Percentiles rank a stretch among this genome's conserved stretches.
Conservation (phyloP, 352 stramenopile species). For the Pilasporangium apinafurcum region DNA sequence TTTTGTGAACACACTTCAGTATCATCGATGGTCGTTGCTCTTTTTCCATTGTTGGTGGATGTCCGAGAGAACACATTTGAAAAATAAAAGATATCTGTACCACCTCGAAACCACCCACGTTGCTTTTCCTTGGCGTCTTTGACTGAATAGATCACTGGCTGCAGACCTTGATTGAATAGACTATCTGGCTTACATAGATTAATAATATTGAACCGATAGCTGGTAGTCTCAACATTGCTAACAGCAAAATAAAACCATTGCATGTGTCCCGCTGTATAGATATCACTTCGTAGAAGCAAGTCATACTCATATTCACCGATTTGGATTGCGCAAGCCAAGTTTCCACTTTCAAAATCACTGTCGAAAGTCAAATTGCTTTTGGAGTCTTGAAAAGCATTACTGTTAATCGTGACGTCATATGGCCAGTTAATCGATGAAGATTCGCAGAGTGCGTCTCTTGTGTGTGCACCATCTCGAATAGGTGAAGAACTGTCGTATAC, state of each 20-base stretch:
- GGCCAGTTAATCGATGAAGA: slow-evolving; percentile 5
- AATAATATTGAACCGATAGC: slow-evolving; percentile 89
- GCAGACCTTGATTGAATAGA: slow-evolving; percentile 89
- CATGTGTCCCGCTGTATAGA: slow-evolving; percentile 78
- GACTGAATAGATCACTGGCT: slow-evolving; percentile 86
- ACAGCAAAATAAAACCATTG: slow-evolving; percentile 96
- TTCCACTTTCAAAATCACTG: slow-evolving; percentile 90
- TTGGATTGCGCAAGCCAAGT: slow-evolving; percentile 81
- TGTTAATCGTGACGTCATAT: slow-evolving; percentile 31
- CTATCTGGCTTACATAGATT: slow-evolving; percentile 92
- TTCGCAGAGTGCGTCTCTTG: neutral
- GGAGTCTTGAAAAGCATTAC: slow-evolving; percentile 9
- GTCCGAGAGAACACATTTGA: slow-evolving; percentile 47
- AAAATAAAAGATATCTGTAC: slow-evolving; percentile 86
- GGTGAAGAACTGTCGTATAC: slow-evolving; percentile 45
- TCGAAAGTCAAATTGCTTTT: slow-evolving; percentile 80
- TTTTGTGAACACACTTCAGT: too few species aligned
- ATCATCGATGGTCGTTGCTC: neutral
- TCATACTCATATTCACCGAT: slow-evolving; percentile 87
- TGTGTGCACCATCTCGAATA: slow-evolving; percentile 2
- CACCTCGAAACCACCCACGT: slow-evolving; percentile 69
- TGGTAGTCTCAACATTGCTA: slow-evolving; percentile 47
- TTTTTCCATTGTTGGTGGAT: neutral
- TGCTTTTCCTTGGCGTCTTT: slow-evolving; percentile 40
- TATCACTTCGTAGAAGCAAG: slow-evolving; percentile 79